Conservation (phyloP, 768 basidiomycete species). For the Sarcodon sp. region DNA sequence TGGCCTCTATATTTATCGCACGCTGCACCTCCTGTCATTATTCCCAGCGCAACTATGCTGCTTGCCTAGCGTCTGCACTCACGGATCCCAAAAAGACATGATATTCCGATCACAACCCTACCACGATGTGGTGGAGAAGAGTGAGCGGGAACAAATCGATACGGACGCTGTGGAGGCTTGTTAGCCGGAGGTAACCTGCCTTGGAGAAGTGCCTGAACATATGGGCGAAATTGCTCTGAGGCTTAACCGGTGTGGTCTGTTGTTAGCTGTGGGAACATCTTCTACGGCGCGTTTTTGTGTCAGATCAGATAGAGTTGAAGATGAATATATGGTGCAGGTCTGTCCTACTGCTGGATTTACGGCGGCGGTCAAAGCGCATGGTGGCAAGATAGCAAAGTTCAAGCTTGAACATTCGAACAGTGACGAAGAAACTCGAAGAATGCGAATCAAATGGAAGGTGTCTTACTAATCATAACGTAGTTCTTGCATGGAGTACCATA, state of each 20-base stretch:
- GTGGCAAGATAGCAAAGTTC: conserved; percentile 23
- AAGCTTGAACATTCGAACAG: conserved; percentile 20
- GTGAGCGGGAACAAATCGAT: too few relatives aligned
- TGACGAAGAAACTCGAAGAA: conserved; percentile 17
- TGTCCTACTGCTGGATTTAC: conserved; percentile 20
- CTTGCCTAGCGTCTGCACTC: too few relatives aligned
- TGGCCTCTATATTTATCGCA: conserved; percentile 41
- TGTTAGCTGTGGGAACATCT: conserved; percentile 26
- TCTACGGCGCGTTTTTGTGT: conserved; percentile 17
- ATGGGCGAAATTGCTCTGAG: conserved; percentile 15
- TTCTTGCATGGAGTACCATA: too few relatives aligned
- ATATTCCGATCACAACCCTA: too few relatives aligned
- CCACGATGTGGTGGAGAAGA: too few relatives aligned
- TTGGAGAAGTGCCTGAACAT: conserved; percentile 20
- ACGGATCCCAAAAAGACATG: too few relatives aligned
- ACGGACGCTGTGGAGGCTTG: too few relatives aligned
- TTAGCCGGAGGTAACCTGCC: conserved; percentile 25
- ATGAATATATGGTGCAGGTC: conserved; percentile 10
- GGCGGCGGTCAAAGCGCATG: conserved; percentile 10
- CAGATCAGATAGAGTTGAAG: neutral
- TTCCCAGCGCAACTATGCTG: conserved; percentile 19
- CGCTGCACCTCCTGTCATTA: conserved; percentile 30
- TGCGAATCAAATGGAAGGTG: too few relatives aligned
- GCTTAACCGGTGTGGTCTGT: conserved; percentile 18
- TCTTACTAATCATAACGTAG: too few relatives aligned